phyloP scores from a whole-genome alignment of 768 basidiomycete genomes.

The Suillus discolor region DNA sequence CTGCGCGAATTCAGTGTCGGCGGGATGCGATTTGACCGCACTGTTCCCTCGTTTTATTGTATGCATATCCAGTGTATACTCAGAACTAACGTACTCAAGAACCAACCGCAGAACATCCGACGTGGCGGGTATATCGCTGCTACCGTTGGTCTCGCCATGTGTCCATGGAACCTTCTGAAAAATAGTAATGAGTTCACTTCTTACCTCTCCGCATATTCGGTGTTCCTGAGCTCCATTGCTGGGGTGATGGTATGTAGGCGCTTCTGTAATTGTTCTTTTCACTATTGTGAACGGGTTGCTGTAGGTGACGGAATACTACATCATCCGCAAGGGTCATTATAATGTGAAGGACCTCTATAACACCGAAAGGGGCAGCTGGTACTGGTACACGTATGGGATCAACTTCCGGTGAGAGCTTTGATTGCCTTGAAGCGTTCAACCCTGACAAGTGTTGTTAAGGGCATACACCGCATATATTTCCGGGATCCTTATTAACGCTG shows the following conservation, averaged over 20 bases:
- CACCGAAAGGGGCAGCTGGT: conserved; percentile 60
- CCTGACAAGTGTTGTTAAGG: conserved; percentile 29
- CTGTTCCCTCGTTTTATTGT: conserved; percentile 77
- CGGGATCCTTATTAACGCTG: conserved; percentile 84
- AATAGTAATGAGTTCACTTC: conserved; percentile 76
- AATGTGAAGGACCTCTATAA: conserved; percentile 72
- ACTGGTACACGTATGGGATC: conserved; percentile 73
- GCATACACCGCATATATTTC: conserved; percentile 69
- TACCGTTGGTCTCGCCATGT: conserved; percentile 72
- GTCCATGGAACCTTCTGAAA: conserved; percentile 77
- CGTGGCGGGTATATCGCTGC: conserved; percentile 86
- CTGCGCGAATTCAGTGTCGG: conserved; percentile 81
- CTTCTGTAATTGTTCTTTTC: neutral
- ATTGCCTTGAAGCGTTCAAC: conserved; percentile 15
- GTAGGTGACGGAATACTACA: conserved; percentile 78
- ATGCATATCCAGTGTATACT: conserved; percentile 19
- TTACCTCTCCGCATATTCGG: conserved; percentile 82
- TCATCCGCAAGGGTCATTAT: conserved; percentile 71
- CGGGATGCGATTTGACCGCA: conserved; percentile 82
- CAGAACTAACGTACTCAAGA: conserved; percentile 5
- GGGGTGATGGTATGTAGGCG: conserved; percentile 67
- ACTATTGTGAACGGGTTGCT: neutral
- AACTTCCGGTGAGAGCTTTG: conserved; percentile 61
- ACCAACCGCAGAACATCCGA: conserved; percentile 63
- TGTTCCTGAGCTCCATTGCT: conserved; percentile 80